Base-by-base conservation (phyloP, 2,329 filamentous ascomycete genomes). In the Cercospora zeae-maydis region DNA sequence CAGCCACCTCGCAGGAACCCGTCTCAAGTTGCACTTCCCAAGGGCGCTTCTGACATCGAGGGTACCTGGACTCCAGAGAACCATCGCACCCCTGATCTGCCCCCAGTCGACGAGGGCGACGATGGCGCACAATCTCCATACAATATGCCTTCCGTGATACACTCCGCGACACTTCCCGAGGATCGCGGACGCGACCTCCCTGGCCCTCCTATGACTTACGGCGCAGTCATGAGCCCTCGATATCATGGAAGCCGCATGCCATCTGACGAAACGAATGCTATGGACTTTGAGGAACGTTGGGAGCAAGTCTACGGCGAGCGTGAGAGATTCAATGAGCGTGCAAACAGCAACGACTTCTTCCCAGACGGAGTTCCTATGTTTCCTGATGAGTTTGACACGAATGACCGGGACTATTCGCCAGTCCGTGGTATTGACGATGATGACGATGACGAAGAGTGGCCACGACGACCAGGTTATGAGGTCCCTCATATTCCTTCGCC, bases 81-180 rank as follows among this genome's bases (percentile, higher is more conserved):
- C 14, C 16, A 49, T 37, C 31, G 33, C 9, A 37, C 45, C 27
- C 52, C 59, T 10, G 21, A 36, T 30, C 31, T 61, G 19, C 49
- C 56, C 9, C 33, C 37, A n/a, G 59, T 61, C 21, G 59, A 55
- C 37, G 59, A 61, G 19, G 24, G 36, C 9, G 58, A 60, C n/a
- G 59, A 56, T 37, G 59, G 52, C 14, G 59, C 36, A 34, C 57
- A 60, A n/a, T 63, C 62, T 21, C 62, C 62, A 47, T 63, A 60
- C 52, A 47, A 59, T 4, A 42, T 58, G 52, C 62, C 62, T 9
- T 59, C 57, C 14, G 57, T 53, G 1, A 27, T 37, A 30, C 57
- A 59, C 47, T 59, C 57, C 51, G 57, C 57, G 30, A 37, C 39
- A 5, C 14, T 59, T 14, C 62, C 62, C 34, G 62, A 63, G 14